Evolutionary conservation across 2,329 filamentous ascomycete genomes (phyloP), one percentile per base, ranked within the genome.

Genomic region (Fusarium pseudoanthophilum): DNA sequence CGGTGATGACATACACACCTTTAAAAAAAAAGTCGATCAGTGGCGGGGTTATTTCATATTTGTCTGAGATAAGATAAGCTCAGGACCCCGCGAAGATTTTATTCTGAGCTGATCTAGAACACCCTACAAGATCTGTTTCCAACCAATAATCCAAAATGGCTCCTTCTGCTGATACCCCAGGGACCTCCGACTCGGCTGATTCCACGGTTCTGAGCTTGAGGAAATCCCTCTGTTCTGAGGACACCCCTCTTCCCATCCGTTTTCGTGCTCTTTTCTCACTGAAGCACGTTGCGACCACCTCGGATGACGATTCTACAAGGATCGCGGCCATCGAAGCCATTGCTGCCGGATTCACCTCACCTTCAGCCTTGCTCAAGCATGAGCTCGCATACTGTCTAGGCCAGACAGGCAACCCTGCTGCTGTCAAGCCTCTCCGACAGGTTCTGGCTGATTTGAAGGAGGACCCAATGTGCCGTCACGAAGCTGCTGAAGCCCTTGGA

Each of bases 251-350:
- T 61, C 92, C 95, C 43, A 88, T 94, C 73, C 94, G 96, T 73
- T 99, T 98, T 85, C 94, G 96, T 78, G 95, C 96, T 48, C 93
- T 99, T 77, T 99, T 99, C 86, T 98, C 95, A 24, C 91, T 99
- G 69, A 99, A 99, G 86, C 93, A 98, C 82, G 86, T 98, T 69
- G 95, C 96, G 53, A 91, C 89, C 66, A 89, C 91, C 73, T 82
- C 85, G 24, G 84, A 91, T 13, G 90, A 91, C 46, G 89, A 92
- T 24, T 90, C 92, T 75, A 80, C 83, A 37, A 83, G 85, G 37
- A 69, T 79, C 55, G 86, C 85, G 15, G 89, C 90, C 56, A 89
- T 92, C 75, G 87, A 91, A 64, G 95, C 96, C 46, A 99, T 99
- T 77, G 95, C 95, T 5, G 94, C 95, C 13, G 95, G 88, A 4